phyloP scores from a whole-genome alignment of 2,329 filamentous ascomycete species.

The Trichophyton mentagrophytes region DNA sequence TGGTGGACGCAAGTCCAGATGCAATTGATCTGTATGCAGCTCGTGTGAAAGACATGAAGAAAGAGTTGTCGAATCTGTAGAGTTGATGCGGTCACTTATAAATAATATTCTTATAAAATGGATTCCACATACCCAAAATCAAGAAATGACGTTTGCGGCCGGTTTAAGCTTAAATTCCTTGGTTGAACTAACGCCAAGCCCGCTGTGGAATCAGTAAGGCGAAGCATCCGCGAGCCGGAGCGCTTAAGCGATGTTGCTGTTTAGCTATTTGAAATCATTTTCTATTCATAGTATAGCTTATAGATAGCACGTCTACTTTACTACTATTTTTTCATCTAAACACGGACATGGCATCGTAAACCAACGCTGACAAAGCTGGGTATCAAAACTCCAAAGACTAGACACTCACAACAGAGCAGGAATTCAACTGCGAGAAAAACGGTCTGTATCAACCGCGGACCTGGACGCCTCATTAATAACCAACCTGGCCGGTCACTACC shows the following conservation, averaged over 20 bases:
- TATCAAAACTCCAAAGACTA: neutral
- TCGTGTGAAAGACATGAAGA: neutral
- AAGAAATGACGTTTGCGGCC: neutral
- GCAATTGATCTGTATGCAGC: neutral
- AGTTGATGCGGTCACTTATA: neutral
- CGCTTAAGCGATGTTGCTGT: neutral
- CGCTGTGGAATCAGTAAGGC: neutral
- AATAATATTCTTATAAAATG: too few relatives aligned
- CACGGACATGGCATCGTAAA: neutral
- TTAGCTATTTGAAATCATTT: neutral
- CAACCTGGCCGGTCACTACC: slow-evolving; percentile 49
- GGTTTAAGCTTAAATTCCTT: neutral
- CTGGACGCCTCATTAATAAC: slow-evolving; percentile 14
- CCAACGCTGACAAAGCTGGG: neutral
- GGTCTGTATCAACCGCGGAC: neutral
- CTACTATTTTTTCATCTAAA: neutral
- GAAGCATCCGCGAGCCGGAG: neutral
- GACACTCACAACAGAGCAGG: neutral
- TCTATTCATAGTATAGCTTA: neutral
- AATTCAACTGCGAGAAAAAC: neutral
- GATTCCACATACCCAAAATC: neutral
- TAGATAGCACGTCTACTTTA: neutral
- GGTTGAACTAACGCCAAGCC: neutral
- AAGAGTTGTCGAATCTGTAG: neutral
- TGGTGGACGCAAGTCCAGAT: neutral